Conservation (phyloP, 768 basidiomycete species). For the Mycena haematopus region DNA sequence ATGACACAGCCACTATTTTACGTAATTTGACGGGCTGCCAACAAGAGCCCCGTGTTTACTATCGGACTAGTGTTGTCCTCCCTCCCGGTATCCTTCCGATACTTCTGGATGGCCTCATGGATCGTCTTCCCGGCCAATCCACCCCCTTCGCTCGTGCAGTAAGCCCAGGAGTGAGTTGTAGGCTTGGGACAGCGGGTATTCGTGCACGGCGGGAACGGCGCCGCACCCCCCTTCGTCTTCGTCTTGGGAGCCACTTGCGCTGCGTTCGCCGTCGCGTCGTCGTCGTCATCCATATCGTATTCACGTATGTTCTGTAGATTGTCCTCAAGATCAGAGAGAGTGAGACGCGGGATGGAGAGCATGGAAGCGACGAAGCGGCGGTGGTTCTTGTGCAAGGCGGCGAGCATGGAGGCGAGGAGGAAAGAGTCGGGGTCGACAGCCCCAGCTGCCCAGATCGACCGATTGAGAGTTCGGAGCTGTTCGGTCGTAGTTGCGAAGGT, state of each 20-base stretch:
- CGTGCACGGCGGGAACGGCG: background rate
- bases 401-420: background rate
- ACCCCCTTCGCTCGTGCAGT: conserved; percentile 11
- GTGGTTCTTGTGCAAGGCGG: background rate
- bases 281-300: background rate
- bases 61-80: too few relatives aligned
- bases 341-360: background rate
- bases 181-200: background rate
- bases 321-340: background rate
- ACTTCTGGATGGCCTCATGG: too few relatives aligned
- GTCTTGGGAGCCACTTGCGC: too few relatives aligned
- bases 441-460: background rate
- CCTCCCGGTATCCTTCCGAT: too few relatives aligned
- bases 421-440: background rate
- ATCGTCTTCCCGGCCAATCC: conserved; percentile 19
- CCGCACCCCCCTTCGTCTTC: too few relatives aligned
- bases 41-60: too few relatives aligned
- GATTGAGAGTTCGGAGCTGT: background rate
- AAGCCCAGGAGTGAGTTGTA: background rate
- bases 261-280: background rate
- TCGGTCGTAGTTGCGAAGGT: background rate
- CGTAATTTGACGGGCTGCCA: too few relatives aligned
- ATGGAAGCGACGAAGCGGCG: background rate
- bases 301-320: background rate
- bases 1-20: too few relatives aligned